Evolutionary conservation across 192 early-diverging fungal species (phyloP), one percentile per base, ranked within the genome.

Genomic region (Jimgerdemannia lactiflua): DNA sequence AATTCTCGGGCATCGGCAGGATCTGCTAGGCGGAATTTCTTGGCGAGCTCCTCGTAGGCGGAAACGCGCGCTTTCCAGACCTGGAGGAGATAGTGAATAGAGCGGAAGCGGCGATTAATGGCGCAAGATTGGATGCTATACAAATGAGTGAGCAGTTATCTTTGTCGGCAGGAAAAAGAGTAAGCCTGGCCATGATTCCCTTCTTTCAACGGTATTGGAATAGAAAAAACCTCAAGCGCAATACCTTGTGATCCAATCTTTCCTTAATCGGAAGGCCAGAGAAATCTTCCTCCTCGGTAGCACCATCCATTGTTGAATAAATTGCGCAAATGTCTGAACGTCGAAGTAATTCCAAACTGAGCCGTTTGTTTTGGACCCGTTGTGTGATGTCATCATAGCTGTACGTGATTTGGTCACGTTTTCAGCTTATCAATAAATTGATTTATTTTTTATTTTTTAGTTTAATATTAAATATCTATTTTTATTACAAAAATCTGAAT

Each of bases 11-110:
- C 87, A 17, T 89, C 86, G 29, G 74, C 86, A 8, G 89, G 85
- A 72, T 93, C 92, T 43, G 91, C 86, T 41, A 85, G 87, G 65
- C 85, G 85, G 43, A 97, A 91, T 59, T 91, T 76, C 67, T 89
- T 89, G 19, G 89, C 84, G 18, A 97, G 82, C 68, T 96, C 93
- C 41, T 91, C 90, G 79, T 96, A 99, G 6, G 92, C 97, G 64
- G 82, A 87, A 66, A 92, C 82, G 69, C 97, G 91, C 42, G 94
- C 97, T 81, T 99, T 98, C 97, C 97, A 99, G 44, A 89, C 83
- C 97, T 97, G 79, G 11, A 69, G 40, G 69, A 40, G 67, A 40
- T n/a, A 43, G 17, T 71, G 0, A 19, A 63, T 44, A 65, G 7
- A 7, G 72, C n/a, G 69, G 39, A 10, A 39, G 64, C 70, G 11